Percentiles rank a stretch among this genome's conserved stretches.
These are phyloP conservation scores for Colletotrichum aenigma DNA, from an alignment of 2,329 filamentous ascomycete species.

Conservation along the genomic window DNA sequence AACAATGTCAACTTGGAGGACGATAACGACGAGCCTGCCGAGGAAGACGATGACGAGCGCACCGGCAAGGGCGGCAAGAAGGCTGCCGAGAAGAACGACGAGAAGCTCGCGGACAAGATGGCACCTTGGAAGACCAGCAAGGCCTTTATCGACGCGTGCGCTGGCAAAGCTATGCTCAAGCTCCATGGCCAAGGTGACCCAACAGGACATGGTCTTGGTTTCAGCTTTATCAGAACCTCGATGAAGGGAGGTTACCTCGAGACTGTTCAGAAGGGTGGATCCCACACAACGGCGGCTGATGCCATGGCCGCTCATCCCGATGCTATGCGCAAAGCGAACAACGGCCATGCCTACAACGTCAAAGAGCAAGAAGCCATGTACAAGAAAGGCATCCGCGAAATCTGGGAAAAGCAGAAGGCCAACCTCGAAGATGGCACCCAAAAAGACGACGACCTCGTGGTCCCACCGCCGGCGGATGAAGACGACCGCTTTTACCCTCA, in stretches of 20 bases:
- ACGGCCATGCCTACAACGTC: conserved; percentile 97
- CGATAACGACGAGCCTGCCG: conserved; percentile 63
- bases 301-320: conserved; percentile 76
- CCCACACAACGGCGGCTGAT: conserved; percentile 73
- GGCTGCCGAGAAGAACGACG: conserved; percentile 58
- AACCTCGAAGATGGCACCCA: conserved; percentile 77
- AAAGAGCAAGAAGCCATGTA: conserved; percentile 93
- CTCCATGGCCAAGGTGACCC: conserved; percentile 95
- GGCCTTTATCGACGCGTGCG: conserved; percentile 92
- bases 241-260: conserved; percentile 98
- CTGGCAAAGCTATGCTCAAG: conserved; percentile 95
- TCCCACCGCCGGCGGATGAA: conserved; percentile 62
- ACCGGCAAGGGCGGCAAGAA: conserved; percentile 46
- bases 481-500: conserved; percentile 76
- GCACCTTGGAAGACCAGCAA: conserved; percentile 97
- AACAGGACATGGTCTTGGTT: conserved; percentile 89
- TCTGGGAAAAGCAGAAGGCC: conserved; percentile 87
- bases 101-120: conserved; percentile 85
- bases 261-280: conserved; percentile 66
- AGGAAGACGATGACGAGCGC: conserved; percentile 47
- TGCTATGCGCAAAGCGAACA: conserved; percentile 75
- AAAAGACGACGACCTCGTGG: conserved; percentile 63
- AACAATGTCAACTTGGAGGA: conserved; percentile 67
- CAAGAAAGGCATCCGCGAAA: conserved; percentile 86
- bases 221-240: conserved; percentile 96